Percentiles rank a stretch among this genome's conserved stretches.
Conservation (phyloP, 345 rosid species). For the Lepidium didymum region DNA sequence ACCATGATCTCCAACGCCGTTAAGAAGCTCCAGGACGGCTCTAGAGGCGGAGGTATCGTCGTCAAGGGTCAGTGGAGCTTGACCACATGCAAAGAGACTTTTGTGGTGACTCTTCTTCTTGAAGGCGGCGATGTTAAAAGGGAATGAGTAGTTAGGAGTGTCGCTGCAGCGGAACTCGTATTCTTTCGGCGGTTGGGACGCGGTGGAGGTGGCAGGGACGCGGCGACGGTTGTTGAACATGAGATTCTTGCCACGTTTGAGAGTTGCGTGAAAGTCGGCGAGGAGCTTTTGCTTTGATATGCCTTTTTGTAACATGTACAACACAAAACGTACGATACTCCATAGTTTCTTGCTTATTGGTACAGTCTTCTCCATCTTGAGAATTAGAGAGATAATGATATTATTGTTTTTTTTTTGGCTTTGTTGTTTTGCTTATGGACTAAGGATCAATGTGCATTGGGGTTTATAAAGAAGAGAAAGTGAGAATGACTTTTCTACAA, state of each 20-base stretch:
- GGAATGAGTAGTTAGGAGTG: conserved; percentile 60
- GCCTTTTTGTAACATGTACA: conserved; percentile 70
- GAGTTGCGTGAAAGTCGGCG: conserved; percentile 61
- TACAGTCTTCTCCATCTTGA: conserved; percentile 40
- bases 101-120: conserved; percentile 27
- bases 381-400: conserved; percentile 14
- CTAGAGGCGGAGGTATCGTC: conserved; percentile 44
- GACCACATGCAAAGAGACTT: conserved; percentile 56
- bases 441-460: conserved; percentile 14
- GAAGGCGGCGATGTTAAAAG: conserved; percentile 30
- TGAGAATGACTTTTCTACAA: conserved; percentile 12
- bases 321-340: conserved; percentile 50
- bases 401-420: not conserved
- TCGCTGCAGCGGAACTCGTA: conserved; percentile 96
- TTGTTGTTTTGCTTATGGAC: conserved; percentile 26
- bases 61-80: conserved; percentile 51
- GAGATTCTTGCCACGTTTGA: conserved; percentile 81
- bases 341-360: conserved; percentile 50
- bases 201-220: not conserved
- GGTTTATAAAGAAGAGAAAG: conserved; percentile 28
- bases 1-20: conserved; percentile 17
- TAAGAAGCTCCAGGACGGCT: conserved; percentile 53
- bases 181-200: conserved; percentile 22
- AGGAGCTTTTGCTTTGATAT: conserved; percentile 53
- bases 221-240: conserved; percentile 49